Base-by-base conservation (phyloP, 2,329 filamentous ascomycete species). In the Zarea fungicola region DNA sequence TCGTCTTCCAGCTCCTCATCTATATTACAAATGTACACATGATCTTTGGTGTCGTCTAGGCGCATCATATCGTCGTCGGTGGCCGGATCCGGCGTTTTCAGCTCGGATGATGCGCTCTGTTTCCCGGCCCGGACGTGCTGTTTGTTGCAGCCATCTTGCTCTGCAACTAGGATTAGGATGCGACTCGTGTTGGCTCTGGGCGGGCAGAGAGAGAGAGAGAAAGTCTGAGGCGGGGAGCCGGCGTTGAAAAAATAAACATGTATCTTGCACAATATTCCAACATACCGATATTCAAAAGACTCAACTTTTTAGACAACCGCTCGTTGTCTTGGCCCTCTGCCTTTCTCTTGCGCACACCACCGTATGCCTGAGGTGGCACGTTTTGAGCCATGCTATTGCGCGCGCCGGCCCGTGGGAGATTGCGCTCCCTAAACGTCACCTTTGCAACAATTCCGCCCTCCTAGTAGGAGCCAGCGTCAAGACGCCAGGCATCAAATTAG, bases 11-110 rank as follows among this genome's bases (percentile, higher is more conserved):
- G 78, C 68, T 97, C 92, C 58, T 86, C 86, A 62, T 95, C 90
- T 9, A 99, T 75, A 66, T 95, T 84, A 72, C 91, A 85, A 58
- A 99, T 90, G 74, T 93, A 96, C 52, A 96, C 82, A 62, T 86
- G 88, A 70, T 95, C 77, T 60, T 87, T 87, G 26, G 87, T 85
- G 67, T 96, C 85, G 68, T 97, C 91, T 52, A 97, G 65, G 50
- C 86, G 78, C 92, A 97, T 96, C 49, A 67, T 62, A 57, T 89
- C 85, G 54, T 80, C 71, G 62, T 61, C 41, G 56, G 45, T 45
- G 56, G 48, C 37, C 55, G 42, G 43, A 19, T 32, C 54, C 51
- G 35, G 37, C 51, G 42, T 34, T 49, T 36, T 32, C 39, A 23
- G 36, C 36, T 13, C 19, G 13, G 23, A n/a, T 19, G 25, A 35